phyloP scores from a whole-genome alignment of 2,329 filamentous ascomycete genomes.

The Verticillium zaregamsianum region DNA sequence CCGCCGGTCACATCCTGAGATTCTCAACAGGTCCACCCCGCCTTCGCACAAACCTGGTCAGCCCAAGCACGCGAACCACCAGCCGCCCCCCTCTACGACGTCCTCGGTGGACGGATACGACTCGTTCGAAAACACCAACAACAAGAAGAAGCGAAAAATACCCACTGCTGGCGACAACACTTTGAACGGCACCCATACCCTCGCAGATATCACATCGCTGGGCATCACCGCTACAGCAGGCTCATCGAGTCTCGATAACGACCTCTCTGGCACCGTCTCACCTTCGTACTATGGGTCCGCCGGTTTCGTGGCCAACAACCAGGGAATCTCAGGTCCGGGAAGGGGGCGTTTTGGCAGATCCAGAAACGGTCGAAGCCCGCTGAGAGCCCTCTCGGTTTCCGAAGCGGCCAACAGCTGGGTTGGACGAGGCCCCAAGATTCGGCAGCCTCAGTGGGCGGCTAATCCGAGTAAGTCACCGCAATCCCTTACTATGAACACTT shows the following conservation, averaged over 20 bases:
- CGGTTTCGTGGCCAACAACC: conserved; percentile 43
- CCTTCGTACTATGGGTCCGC: conserved; percentile 37
- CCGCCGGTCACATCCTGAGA: conserved; percentile 42
- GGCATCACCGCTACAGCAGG: conserved; percentile 9
- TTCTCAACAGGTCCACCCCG: conserved; percentile 36
- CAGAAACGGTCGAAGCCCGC: conserved; percentile 56
- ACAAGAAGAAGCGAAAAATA: conserved; percentile 99
- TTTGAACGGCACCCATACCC: conserved; percentile 30
- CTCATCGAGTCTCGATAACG: conserved; percentile 25
- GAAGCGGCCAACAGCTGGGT: conserved; percentile 56
- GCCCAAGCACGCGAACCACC: conserved; percentile 39
- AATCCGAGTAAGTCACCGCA: conserved; percentile 38
- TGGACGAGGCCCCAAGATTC: conserved; percentile 41
- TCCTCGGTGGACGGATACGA: conserved; percentile 86
- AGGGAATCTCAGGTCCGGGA: conserved; percentile 73
- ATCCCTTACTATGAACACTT: not conserved
- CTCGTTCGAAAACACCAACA: conserved; percentile 96
- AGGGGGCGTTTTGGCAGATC: conserved; percentile 76
- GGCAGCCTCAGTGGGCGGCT: conserved; percentile 38
- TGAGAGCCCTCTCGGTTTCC: conserved; percentile 47
- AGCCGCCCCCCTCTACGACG: conserved; percentile 62
- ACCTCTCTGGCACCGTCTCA: conserved; percentile 22
- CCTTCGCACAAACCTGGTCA: conserved; percentile 40
- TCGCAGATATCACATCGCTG: conserved; percentile 25
- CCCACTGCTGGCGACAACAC: conserved; percentile 73